phyloP scores from a whole-genome alignment of 139 green algal species.

The Coelastrella sp. region DNA sequence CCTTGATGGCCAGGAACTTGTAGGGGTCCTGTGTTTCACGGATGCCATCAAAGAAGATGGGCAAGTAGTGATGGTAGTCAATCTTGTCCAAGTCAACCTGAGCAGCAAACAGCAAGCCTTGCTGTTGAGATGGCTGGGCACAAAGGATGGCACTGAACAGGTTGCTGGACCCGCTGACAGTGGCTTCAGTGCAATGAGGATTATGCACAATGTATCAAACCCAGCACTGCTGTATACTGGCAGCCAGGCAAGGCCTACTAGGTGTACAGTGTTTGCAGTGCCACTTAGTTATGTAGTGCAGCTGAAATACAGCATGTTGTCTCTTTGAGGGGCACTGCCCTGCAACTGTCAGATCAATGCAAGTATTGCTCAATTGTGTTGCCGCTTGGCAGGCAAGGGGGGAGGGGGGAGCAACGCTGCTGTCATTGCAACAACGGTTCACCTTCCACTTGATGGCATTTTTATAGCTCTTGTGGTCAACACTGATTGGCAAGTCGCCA shows the following conservation, averaged over 20 bases:
- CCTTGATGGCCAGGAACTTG: conserved; percentile 81
- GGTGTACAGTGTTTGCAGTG: no score
- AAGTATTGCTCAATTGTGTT: no score
- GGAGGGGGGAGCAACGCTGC: neutral
- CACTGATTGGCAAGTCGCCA: conserved; percentile 76
- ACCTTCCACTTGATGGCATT: conserved; percentile 87
- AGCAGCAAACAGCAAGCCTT: neutral
- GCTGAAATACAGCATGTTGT: no score
- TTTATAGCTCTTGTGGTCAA: conserved; percentile 80
- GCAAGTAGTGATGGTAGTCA: conserved; percentile 89
- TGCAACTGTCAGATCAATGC: neutral
- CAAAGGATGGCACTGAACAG: neutral
- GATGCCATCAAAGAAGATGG: conserved; percentile 90
- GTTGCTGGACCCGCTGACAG: neutral
- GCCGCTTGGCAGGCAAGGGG: no score
- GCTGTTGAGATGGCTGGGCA: neutral
- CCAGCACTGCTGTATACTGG: no score
- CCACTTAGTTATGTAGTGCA: no score
- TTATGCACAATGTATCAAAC: neutral
- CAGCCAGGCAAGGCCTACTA: no score
- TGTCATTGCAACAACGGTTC: no score
- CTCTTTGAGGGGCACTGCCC: neutral
- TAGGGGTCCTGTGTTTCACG: conserved; percentile 85
- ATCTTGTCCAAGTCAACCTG: conserved; percentile 73
- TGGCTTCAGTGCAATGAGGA: neutral